Evolutionary conservation across 2,329 filamentous ascomycete species (phyloP), one percentile per base, ranked within the genome.

Genomic region (Exophiala bonariae): DNA sequence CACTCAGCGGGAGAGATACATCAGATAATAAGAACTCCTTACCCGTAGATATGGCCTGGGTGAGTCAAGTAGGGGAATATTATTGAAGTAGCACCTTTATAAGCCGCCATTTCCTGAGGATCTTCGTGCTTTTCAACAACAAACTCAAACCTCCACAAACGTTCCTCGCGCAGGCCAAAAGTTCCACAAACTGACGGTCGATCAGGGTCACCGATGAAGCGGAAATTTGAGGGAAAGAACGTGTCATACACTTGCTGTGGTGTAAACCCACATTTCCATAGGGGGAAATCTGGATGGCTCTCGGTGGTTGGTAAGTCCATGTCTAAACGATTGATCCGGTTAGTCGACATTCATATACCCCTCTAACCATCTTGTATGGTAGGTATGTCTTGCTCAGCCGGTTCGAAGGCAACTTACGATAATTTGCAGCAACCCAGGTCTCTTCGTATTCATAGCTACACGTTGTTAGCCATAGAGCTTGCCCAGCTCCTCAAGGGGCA

Each of bases 341-440:
- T 26, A 26, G 11, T 11, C 23, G n/a, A n/a, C n/a, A n/a, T n/a
- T n/a, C n/a, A n/a, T n/a, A n/a, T n/a, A n/a, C n/a, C n/a, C n/a
- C n/a, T n/a, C n/a, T n/a, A n/a, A n/a, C n/a, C n/a, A n/a, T n/a
- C n/a, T n/a, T n/a, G n/a, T n/a, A n/a, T n/a, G n/a, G n/a, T n/a
- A n/a, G n/a, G n/a, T n/a, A n/a, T n/a, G n/a, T n/a, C n/a, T n/a
- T n/a, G n/a, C n/a, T n/a, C n/a, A n/a, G n/a, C n/a, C n/a, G n/a
- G n/a, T n/a, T n/a, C n/a, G 23, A 11, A 6, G 23, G 11, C 6
- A 26, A 26, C 23, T 26, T 26, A 26, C 23, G 50, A 52, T 71
- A 65, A 46, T 79, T 79, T 3, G 70, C 57, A 1, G 76, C 75
- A 3, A 78, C 67, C 75, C 76, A 78, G 19, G 60, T 64, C 32